Evolutionary conservation across 257 asterid genomes (phyloP), one percentile per base, ranked within the genome.

Genomic region (Eucommia ulmoides): DNA sequence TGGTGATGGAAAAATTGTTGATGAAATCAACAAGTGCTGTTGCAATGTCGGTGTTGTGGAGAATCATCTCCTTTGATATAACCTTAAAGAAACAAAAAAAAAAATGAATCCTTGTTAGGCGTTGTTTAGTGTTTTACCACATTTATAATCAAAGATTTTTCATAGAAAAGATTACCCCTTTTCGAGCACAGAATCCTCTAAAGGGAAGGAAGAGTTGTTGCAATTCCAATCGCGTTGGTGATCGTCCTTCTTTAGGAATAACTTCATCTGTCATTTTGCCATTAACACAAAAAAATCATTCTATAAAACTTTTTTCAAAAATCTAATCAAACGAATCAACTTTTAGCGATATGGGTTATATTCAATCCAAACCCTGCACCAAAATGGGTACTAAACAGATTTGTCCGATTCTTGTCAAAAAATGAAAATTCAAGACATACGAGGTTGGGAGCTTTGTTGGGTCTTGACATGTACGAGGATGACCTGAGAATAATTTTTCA

Each of bases 91-190:
- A 35, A 22, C 24, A 23, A 22, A 17, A 5, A 35, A n/a, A n/a
- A n/a, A n/a, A n/a, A n/a, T n/a, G n/a, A n/a, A n/a, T n/a, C n/a
- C n/a, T n/a, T n/a, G n/a, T n/a, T n/a, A n/a, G n/a, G n/a, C n/a
- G n/a, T n/a, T n/a, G n/a, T n/a, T n/a, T n/a, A n/a, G n/a, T n/a
- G n/a, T n/a, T n/a, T n/a, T n/a, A n/a, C n/a, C n/a, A n/a, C n/a
- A n/a, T n/a, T n/a, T n/a, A n/a, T n/a, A n/a, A n/a, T n/a, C n/a
- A n/a, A n/a, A n/a, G n/a, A n/a, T n/a, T n/a, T n/a, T n/a, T n/a
- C n/a, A n/a, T n/a, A n/a, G n/a, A n/a, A n/a, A n/a, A n/a, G 15
- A 42, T 42, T 81, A 82, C 95, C 97, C 95, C 92, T 69, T 78
- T 82, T 20, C 89, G 78, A 64, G 93, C 93, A 69, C 94, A 88